Evolutionary conservation across 768 basidiomycete genomes (phyloP).

Genomic region (Vararia minispora): DNA sequence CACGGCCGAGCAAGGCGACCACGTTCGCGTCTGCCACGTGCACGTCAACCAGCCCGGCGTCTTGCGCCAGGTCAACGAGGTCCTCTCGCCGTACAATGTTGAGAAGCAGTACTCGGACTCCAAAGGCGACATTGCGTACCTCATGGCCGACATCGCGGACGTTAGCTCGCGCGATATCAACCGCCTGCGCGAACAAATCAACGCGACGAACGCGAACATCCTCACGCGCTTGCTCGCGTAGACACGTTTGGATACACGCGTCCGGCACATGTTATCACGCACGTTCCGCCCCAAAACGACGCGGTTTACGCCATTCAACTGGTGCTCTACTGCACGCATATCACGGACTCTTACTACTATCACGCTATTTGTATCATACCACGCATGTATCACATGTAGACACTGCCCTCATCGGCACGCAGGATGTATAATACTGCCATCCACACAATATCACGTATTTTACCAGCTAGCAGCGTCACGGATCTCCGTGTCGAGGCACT

Average conservation of each 20-base stretch:
- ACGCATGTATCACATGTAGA: too few species aligned
- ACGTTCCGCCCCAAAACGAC: too few species aligned
- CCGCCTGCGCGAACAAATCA: conserved; percentile 68
- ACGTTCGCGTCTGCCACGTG: conserved; percentile 88
- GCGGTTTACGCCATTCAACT: too few species aligned
- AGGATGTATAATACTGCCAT: too few species aligned
- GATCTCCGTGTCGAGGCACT: conserved; percentile 53
- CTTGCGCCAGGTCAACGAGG: conserved; percentile 89
- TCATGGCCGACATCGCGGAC: conserved; percentile 94
- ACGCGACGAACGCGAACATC: conserved; percentile 74
- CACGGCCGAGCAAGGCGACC: conserved; percentile 65
- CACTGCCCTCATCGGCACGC: too few species aligned
- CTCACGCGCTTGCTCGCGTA: conserved; percentile 74
- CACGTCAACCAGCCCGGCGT: conserved; percentile 96
- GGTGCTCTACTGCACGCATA: too few species aligned
- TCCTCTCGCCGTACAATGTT: conserved; percentile 90
- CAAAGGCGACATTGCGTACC: conserved; percentile 85
- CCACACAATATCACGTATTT: too few species aligned
- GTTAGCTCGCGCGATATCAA: conserved; percentile 76
- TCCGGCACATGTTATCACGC: too few species aligned
- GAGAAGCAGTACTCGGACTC: conserved; percentile 99
- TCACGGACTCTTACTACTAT: too few species aligned
- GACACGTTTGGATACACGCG: too few species aligned
- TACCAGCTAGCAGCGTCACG: too few species aligned
- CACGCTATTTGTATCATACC: too few species aligned